These are phyloP conservation scores for Lachancea nothofagi DNA, from an alignment of 805 yeast species.

Conservation along the genomic window DNA sequence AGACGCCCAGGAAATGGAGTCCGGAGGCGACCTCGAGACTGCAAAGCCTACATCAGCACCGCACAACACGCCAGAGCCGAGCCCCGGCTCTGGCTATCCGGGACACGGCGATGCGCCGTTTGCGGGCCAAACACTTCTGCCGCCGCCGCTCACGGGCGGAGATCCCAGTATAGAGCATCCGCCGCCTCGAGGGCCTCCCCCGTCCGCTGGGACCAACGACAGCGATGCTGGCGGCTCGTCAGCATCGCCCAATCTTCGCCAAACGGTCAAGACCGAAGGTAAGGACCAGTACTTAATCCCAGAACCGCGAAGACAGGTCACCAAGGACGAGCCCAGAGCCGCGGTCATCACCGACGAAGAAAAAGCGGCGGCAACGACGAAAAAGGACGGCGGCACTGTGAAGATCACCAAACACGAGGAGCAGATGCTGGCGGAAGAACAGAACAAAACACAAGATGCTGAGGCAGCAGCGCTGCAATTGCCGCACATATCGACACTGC, in stretches of 20 bases:
- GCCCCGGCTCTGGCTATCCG: not conserved
- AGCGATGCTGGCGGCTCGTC: no score
- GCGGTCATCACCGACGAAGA: conserved; percentile 5
- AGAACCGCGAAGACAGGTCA: no score
- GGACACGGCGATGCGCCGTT: not conserved
- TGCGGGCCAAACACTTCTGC: conserved; percentile 5
- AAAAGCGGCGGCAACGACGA: not conserved
- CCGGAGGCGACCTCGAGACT: conserved; percentile 15
- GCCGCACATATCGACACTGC: conserved; percentile 9
- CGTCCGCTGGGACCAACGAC: not conserved
- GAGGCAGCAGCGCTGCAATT: conserved; percentile 1
- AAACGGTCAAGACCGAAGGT: no score
- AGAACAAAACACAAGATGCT: no score
- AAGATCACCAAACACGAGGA: conserved; percentile 1
- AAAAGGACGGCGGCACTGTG: not conserved
- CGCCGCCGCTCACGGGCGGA: conserved; percentile 11
- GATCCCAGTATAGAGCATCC: conserved; percentile 12
- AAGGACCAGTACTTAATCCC: no score
- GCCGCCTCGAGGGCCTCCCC: conserved; percentile 4
- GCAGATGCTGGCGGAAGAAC: not conserved
- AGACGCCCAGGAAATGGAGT: not conserved
- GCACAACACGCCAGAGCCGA: conserved; percentile 25
- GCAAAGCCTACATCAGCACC: conserved; percentile 24
- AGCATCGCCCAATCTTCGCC: not conserved
- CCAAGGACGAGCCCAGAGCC: conserved; percentile 6